These are phyloP conservation scores for Paxillus involutus DNA, from an alignment of 768 basidiomycete species.

Conservation along the genomic window DNA sequence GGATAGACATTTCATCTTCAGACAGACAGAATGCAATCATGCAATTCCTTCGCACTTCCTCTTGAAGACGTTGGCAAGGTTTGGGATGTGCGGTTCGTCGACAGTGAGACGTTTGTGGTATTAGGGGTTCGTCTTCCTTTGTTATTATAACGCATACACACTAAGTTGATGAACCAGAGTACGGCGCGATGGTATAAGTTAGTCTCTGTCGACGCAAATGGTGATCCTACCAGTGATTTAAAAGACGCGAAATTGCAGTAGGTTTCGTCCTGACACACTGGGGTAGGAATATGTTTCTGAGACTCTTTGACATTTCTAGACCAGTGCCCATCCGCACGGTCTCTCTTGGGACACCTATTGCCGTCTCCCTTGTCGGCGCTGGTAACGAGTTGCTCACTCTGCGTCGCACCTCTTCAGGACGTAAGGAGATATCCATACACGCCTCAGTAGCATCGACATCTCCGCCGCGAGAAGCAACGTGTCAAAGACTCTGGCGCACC, in stretches of 20 bases:
- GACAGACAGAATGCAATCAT: background rate
- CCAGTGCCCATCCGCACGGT: constrained; percentile 4
- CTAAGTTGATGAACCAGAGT: constrained; percentile 11
- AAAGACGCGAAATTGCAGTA: constrained; percentile 19
- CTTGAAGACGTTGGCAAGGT: constrained; percentile 22
- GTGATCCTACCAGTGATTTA: background rate
- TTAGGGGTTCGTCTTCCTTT: constrained; percentile 21
- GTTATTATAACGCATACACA: background rate
- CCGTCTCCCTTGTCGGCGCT: constrained; percentile 6
- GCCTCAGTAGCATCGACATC: background rate
- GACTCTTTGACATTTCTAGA: constrained; percentile 9
- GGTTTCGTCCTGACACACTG: background rate
- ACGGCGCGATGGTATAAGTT: constrained; percentile 22
- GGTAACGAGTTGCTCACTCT: constrained; percentile 18
- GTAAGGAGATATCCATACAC: constrained; percentile 19
- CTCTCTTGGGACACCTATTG: constrained; percentile 7
- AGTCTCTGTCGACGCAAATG: constrained; percentile 7
- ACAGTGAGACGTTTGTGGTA: constrained; percentile 21
- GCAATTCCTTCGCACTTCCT: constrained; percentile 12
- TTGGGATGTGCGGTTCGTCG: constrained; percentile 18
- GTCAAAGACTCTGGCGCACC: constrained; percentile 23
- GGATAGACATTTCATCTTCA: constrained; percentile 23
- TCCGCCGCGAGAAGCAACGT: constrained; percentile 6
- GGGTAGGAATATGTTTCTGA: constrained; percentile 6
- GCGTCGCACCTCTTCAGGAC: constrained; percentile 15